Evolutionary conservation across 2,329 filamentous ascomycete genomes (phyloP).

Genomic region (Emmonsiellopsis sp.): DNA sequence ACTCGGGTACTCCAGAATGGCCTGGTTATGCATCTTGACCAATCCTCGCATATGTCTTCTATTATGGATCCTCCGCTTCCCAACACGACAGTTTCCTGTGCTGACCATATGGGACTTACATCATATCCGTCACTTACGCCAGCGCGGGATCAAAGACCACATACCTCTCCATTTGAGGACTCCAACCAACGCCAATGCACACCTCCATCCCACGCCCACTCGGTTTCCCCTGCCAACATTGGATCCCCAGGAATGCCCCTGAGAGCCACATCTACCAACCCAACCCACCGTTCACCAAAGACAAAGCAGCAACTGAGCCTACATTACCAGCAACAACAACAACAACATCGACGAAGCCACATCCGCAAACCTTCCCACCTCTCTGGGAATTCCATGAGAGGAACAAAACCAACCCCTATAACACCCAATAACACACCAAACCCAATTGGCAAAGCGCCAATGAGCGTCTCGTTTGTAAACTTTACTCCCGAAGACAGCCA

Average conservation of each 20-base stretch:
- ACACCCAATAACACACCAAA: slow-evolving; percentile 1
- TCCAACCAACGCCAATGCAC: slow-evolving; percentile 1
- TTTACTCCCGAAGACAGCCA: slow-evolving; percentile 73
- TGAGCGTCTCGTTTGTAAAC: slow-evolving; percentile 63
- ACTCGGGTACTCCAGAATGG: slow-evolving; percentile 29
- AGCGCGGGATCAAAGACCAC: neutral
- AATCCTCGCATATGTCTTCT: slow-evolving; percentile 25
- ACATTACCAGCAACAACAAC: neutral
- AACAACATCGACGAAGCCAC: slow-evolving; percentile 25
- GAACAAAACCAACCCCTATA: neutral
- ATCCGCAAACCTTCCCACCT: slow-evolving; percentile 30
- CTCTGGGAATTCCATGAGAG: slow-evolving; percentile 15
- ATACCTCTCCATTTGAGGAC: slow-evolving; percentile 2
- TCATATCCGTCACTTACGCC: slow-evolving; percentile 4
- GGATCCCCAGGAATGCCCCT: neutral
- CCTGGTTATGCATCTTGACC: slow-evolving; percentile 31
- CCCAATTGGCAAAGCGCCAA: slow-evolving; percentile 5
- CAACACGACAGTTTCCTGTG: slow-evolving; percentile 5
- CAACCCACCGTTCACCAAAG: slow-evolving; percentile 16
- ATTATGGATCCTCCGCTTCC: slow-evolving; percentile 20
- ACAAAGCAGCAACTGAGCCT: slow-evolving; percentile 10
- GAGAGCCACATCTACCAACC: slow-evolving; percentile 6
- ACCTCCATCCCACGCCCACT: slow-evolving; percentile 3
- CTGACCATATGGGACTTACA: slow-evolving; percentile 2
- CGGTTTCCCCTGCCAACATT: slow-evolving; percentile 5